phyloP scores from a whole-genome alignment of 2,329 filamentous ascomycete species.

The Colletotrichum theobromicola region DNA sequence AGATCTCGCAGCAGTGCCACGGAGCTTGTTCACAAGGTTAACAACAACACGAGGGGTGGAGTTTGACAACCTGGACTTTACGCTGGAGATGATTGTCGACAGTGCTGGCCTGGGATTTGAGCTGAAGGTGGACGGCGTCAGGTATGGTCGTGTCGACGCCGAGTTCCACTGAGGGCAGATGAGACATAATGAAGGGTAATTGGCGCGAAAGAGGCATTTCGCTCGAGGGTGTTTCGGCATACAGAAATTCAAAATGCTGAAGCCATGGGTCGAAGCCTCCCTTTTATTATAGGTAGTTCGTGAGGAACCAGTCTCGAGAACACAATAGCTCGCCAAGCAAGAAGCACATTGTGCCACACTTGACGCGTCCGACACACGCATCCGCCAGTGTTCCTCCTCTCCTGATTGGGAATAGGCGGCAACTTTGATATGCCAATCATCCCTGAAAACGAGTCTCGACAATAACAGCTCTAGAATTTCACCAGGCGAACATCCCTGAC shows the following conservation, averaged over 20 bases:
- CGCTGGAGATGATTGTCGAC: slow-evolving; percentile 82
- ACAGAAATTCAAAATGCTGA: neutral
- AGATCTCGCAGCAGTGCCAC: slow-evolving; percentile 76
- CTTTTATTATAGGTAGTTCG: neutral
- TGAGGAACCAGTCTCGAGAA: slow-evolving; percentile 3
- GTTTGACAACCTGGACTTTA: slow-evolving; percentile 84
- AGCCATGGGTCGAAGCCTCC: neutral
- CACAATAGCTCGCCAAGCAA: slow-evolving; percentile 1
- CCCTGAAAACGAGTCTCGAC: neutral
- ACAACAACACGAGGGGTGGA: slow-evolving; percentile 81
- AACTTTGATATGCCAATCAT: neutral
- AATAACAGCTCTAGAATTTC: neutral
- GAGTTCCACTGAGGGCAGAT: slow-evolving; percentile 68
- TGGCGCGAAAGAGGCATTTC: neutral
- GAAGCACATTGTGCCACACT: neutral
- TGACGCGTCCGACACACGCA: slow-evolving; percentile 1
- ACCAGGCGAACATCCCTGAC: neutral
- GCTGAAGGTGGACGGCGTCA: slow-evolving; percentile 77
- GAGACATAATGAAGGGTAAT: neutral
- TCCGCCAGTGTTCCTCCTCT: neutral
- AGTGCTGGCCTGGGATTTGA: slow-evolving; percentile 80
- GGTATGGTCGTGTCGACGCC: slow-evolving; percentile 78
- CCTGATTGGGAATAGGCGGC: neutral
- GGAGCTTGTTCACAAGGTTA: slow-evolving; percentile 74
- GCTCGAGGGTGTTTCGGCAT: neutral